These are phyloP conservation scores for Monilinia vaccinii-corymbosi DNA, from an alignment of 2,329 filamentous ascomycete genomes.

Conservation along the genomic window DNA sequence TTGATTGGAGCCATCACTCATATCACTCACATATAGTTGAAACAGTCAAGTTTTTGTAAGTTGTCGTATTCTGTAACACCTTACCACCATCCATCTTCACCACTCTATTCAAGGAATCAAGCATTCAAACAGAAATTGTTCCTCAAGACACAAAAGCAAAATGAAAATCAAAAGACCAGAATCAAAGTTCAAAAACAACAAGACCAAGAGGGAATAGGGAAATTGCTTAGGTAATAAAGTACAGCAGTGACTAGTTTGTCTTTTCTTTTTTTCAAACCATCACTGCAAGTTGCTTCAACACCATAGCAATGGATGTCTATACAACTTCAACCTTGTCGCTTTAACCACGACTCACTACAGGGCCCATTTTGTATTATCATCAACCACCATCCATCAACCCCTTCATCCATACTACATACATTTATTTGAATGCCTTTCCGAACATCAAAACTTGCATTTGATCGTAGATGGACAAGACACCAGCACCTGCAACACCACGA, in stretches of 20 bases:
- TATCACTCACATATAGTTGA: neutral
- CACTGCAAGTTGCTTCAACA: constrained; percentile 30
- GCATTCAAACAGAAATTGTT: neutral
- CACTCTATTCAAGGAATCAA: neutral
- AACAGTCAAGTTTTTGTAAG: neutral
- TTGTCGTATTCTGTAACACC: neutral
- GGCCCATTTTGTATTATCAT: constrained; percentile 13
- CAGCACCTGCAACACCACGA: constrained; percentile 99
- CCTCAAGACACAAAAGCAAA: neutral
- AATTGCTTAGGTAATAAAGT: constrained; percentile 33
- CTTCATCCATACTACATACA: constrained; percentile 22
- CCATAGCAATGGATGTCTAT: constrained; percentile 29
- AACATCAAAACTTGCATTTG: constrained; percentile 98
- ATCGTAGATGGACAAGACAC: constrained; percentile 99
- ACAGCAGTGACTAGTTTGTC: constrained; percentile 27
- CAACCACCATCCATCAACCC: neutral
- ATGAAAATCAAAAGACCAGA: neutral
- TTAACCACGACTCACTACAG: constrained; percentile 16
- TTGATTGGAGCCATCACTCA: no score
- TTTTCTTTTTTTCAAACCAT: constrained; percentile 14
- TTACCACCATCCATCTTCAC: neutral
- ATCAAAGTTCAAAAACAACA: constrained; percentile 13
- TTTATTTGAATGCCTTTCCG: constrained; percentile 95
- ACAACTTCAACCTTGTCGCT: constrained; percentile 28
- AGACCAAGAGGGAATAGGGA: constrained; percentile 26